A percentile compares a stretch with the other conserved stretches of the same genome.
These are phyloP conservation scores for Furcasterigmium furcatum DNA, from an alignment of 2,329 filamentous ascomycete species.

Conservation along the genomic window DNA sequence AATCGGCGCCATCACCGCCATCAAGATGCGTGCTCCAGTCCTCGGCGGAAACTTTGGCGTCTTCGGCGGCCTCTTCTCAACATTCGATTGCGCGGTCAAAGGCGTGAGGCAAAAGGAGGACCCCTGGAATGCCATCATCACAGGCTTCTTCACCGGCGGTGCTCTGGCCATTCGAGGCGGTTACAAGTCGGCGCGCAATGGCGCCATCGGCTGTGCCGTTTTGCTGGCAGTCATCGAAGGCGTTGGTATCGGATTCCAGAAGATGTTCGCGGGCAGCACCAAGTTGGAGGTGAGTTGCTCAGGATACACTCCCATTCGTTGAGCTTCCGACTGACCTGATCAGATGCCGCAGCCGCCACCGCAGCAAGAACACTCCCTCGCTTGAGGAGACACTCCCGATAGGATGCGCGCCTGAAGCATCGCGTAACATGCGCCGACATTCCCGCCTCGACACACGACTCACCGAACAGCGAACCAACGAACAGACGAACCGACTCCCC, in stretches of 20 bases:
- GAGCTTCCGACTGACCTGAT: conserved; percentile 6
- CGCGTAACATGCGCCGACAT: too few relatives aligned
- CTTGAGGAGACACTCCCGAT: conserved; percentile 14
- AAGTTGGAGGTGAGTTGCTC: conserved; percentile 66
- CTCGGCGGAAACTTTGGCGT: conserved; percentile 97
- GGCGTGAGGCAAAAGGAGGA: conserved; percentile 95
- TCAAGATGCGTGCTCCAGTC: conserved; percentile 95
- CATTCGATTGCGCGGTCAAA: conserved; percentile 96
- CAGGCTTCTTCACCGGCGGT: conserved; percentile 94
- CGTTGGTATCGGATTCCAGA: conserved; percentile 91
- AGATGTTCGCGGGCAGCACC: conserved; percentile 89
- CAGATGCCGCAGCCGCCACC: conserved; percentile 27
- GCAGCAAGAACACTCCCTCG: conserved; percentile 23
- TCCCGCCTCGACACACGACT: background rate
- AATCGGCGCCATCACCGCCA: conserved; percentile 92
- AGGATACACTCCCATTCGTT: background rate
- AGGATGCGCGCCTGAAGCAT: too few relatives aligned
- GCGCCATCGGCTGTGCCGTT: conserved; percentile 92
- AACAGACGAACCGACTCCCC: conserved; percentile 5
- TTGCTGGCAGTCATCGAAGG: conserved; percentile 95
- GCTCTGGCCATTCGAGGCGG: conserved; percentile 89
- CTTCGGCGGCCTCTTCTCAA: conserved; percentile 94
- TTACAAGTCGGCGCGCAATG: conserved; percentile 87
- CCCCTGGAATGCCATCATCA: conserved; percentile 96
- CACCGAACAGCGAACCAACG: background rate